Conservation (phyloP, 2,329 filamentous ascomycete species). For the Nothomitra cinnamomea region DNA sequence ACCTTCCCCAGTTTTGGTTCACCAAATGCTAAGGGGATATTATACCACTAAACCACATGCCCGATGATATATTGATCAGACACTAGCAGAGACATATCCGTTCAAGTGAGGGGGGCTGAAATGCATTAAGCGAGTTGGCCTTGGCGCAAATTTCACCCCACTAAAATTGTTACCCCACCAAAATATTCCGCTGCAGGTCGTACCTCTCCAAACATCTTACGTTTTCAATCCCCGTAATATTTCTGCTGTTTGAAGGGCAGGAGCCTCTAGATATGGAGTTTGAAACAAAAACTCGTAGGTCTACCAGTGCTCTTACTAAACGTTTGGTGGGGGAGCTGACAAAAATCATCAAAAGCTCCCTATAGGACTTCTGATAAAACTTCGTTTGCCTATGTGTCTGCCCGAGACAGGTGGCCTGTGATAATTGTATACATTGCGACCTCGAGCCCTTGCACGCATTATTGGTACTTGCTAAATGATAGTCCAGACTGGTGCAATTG, state of each 20-base stretch:
- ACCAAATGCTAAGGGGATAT: slow-evolving; percentile 12
- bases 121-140: neutral
- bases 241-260: neutral
- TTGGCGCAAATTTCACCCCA: neutral
- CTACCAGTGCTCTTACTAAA: neutral
- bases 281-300: slow-evolving; percentile 57
- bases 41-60: slow-evolving; percentile 11
- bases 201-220: neutral
- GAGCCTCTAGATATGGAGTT: slow-evolving; percentile 40
- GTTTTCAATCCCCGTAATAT: neutral
- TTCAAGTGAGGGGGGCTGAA: neutral
- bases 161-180: neutral
- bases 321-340: neutral
- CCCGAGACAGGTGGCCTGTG: slow-evolving; percentile 76
- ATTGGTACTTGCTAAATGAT: neutral
- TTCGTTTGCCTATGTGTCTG: slow-evolving; percentile 78
- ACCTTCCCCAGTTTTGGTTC: slow-evolving; percentile 9
- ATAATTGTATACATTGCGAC: slow-evolving; percentile 49
- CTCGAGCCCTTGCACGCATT: neutral
- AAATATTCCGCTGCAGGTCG: neutral
- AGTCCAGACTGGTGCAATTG: slow-evolving; percentile 68
- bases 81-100: neutral
- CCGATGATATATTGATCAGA: neutral
- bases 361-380: slow-evolving; percentile 66
- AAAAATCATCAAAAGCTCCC: slow-evolving; percentile 34